phyloP scores from a whole-genome alignment of 2,329 filamentous ascomycete species.

The Torrubiella hemipterigena region DNA sequence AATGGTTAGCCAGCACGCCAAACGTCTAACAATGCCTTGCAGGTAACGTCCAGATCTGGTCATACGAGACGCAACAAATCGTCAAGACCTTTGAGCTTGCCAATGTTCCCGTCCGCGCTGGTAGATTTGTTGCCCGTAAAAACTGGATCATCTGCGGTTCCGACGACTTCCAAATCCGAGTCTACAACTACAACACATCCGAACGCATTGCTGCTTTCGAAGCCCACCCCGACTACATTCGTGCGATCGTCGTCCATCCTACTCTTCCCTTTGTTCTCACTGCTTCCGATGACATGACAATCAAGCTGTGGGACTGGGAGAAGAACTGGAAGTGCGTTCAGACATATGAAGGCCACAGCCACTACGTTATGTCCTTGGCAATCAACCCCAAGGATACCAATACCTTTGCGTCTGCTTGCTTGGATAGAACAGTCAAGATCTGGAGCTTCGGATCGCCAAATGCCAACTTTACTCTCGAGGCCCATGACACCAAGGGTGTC shows the following conservation, averaged over 20 bases:
- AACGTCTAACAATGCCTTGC: constrained; percentile 2
- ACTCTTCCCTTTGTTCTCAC: constrained; percentile 93
- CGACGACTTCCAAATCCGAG: constrained; percentile 76
- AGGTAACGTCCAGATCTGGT: constrained; percentile 99
- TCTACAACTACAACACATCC: constrained; percentile 99
- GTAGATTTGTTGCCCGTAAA: constrained; percentile 92
- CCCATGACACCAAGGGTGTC: constrained; percentile 93
- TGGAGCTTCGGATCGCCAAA: constrained; percentile 92
- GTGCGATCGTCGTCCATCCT: constrained; percentile 90
- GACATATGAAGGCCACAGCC: constrained; percentile 89
- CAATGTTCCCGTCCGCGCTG: constrained; percentile 93
- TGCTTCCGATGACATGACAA: constrained; percentile 96
- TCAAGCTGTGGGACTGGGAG: constrained; percentile 99
- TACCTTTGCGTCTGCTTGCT: constrained; percentile 81
- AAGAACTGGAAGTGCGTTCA: constrained; percentile 97
- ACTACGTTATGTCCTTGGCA: constrained; percentile 92
- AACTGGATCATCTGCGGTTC: constrained; percentile 98
- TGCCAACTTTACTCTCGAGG: constrained; percentile 92
- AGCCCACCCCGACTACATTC: constrained; percentile 96
- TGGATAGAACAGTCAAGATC: constrained; percentile 95
- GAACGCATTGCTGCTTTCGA: constrained; percentile 98
- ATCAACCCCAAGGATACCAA: constrained; percentile 98
- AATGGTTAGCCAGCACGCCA: not conserved
- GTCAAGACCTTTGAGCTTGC: constrained; percentile 99
- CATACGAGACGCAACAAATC: constrained; percentile 89